A percentile compares a stretch with the other conserved stretches of the same genome.
Evolutionary conservation across 225 moss, liverwort and hornwort species (phyloP).

Genomic region (Thuidium tamariscinum): DNA sequence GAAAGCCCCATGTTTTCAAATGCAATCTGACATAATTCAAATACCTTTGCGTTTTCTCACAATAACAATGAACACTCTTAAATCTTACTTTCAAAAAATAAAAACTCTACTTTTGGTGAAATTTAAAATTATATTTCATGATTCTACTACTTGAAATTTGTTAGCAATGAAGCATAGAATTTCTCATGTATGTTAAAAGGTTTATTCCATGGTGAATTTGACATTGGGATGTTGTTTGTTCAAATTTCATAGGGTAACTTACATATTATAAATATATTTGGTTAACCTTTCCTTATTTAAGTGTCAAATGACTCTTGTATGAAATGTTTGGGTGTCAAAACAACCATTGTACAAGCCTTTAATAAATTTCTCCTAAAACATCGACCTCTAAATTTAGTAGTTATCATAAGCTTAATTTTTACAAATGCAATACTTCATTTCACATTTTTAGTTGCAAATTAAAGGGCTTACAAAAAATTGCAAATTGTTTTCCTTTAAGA

Average conservation of each 20-base stretch:
- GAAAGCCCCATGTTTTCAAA: not conserved
- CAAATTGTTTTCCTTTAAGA: not conserved
- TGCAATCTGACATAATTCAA: not conserved
- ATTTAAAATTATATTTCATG: rapidly evolving
- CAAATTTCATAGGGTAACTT: too few relatives aligned
- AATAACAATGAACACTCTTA: too few relatives aligned
- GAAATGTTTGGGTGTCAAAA: not conserved
- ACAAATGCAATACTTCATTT: not conserved
- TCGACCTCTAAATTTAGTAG: not conserved
- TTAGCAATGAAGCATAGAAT: too few relatives aligned
- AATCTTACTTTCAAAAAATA: not conserved
- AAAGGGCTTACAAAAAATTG: not conserved
- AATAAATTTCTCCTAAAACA: rapidly evolving
- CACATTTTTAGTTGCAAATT: rapidly evolving
- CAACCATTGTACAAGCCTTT: too few relatives aligned
- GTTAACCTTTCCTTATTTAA: rapidly evolving
- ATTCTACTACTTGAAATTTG: not conserved
- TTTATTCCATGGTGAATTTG: too few relatives aligned
- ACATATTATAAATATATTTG: too few relatives aligned
- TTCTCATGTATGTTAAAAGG: too few relatives aligned
- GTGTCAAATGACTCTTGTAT: not conserved
- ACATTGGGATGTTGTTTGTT: too few relatives aligned
- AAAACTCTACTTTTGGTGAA: not conserved
- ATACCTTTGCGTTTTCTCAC: too few relatives aligned
- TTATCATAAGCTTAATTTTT: not conserved